Evolutionary conservation across 179 eudicot genomes (phyloP).

Genomic region (Silene noctiflora): DNA sequence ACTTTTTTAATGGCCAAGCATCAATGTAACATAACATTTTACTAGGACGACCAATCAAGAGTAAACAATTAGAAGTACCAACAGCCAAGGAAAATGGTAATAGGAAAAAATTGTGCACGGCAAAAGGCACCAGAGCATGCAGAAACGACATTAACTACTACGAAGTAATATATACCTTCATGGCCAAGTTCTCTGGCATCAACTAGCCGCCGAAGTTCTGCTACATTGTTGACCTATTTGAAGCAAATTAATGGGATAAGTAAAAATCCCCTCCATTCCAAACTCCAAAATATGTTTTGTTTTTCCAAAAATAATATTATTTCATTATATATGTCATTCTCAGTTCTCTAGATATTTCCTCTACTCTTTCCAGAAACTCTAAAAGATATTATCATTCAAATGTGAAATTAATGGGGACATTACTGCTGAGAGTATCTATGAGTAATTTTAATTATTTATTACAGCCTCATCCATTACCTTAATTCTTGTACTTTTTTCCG

Average conservation of each 20-base stretch:
- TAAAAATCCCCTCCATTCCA: neutral
- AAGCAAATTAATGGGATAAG: conserved; percentile 17
- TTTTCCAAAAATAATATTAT: too few species aligned
- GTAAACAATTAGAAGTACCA: neutral
- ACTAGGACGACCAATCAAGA: neutral
- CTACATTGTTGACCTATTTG: conserved; percentile 59
- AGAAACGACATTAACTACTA: conserved; percentile 3
- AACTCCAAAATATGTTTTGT: too few species aligned
- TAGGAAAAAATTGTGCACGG: neutral
- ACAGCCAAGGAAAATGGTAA: neutral
- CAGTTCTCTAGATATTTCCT: too few species aligned
- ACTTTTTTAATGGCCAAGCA: neutral
- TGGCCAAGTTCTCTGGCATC: conserved; percentile 60
- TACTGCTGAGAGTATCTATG: too few species aligned
- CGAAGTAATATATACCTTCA: conserved; percentile 51
- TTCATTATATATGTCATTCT: too few species aligned
- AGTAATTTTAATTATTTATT: too few species aligned
- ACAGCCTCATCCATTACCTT: too few species aligned
- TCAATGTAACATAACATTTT: neutral
- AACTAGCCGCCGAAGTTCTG: conserved; percentile 64
- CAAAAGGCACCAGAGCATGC: neutral
- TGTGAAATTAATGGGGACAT: too few species aligned
- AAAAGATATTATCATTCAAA: too few species aligned
- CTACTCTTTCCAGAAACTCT: too few species aligned
- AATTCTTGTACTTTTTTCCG: too few species aligned